Percentiles rank a stretch among this genome's conserved stretches.
Conservation (phyloP, 345 rosid species). For the Erysimum cheiranthoides region DNA sequence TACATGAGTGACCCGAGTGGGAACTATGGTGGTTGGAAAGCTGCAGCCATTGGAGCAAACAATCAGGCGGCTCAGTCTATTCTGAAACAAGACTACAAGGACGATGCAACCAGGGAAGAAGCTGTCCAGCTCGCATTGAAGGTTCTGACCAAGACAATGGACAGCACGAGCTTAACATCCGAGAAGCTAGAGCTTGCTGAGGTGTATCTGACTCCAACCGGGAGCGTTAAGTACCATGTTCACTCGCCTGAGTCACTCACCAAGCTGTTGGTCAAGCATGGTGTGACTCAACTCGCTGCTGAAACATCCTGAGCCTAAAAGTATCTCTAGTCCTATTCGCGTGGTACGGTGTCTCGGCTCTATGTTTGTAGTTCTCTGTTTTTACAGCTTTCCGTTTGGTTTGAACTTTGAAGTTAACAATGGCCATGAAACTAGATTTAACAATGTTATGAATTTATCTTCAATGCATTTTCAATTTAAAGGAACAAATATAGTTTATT, state of each 20-base stretch:
- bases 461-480: neutral
- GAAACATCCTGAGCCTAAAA: slow-evolving; percentile 57
- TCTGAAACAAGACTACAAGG: slow-evolving; percentile 96
- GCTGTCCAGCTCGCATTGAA: slow-evolving; percentile 89
- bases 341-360: neutral
- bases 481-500: neutral
- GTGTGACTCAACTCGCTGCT: slow-evolving; percentile 80
- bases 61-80: slow-evolving; percentile 98
- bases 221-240: slow-evolving; percentile 86
- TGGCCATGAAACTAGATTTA: slow-evolving; percentile 24
- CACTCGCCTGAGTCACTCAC: slow-evolving; percentile 75
- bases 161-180: slow-evolving; percentile 92
- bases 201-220: slow-evolving; percentile 75
- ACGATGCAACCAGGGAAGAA: slow-evolving; percentile 84
- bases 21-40: slow-evolving; percentile 96
- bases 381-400: slow-evolving; percentile 16
- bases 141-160: slow-evolving; percentile 98
- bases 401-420: slow-evolving; percentile 19
- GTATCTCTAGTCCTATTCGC: slow-evolving; percentile 1
- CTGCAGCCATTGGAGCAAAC: slow-evolving; percentile 95
- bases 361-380: slow-evolving; percentile 33
- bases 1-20: slow-evolving; percentile 98
- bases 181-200: slow-evolving; percentile 97
- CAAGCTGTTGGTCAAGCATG: slow-evolving; percentile 76
- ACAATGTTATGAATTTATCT: slow-evolving; percentile 37